Evolutionary conservation across 2,329 filamentous ascomycete species (phyloP).

Genomic region (Ciborinia camelliae): DNA sequence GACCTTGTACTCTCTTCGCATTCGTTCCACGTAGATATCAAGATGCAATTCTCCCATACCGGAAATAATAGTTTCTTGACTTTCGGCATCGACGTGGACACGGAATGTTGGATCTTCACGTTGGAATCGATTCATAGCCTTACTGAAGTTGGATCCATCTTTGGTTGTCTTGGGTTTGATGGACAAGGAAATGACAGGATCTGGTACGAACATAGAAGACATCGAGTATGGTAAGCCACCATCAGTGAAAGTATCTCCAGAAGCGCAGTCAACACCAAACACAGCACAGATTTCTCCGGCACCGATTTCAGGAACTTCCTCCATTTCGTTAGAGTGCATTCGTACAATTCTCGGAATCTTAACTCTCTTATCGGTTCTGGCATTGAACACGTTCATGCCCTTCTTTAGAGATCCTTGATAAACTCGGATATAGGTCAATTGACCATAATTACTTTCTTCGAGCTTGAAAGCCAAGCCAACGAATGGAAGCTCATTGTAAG

Average conservation of each 20-base stretch:
- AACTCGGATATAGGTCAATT: constrained; percentile 96
- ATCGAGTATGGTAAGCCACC: constrained; percentile 89
- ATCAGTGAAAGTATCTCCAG: constrained; percentile 97
- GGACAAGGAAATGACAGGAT: constrained; percentile 95
- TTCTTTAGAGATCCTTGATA: constrained; percentile 92
- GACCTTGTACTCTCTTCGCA: constrained; percentile 93
- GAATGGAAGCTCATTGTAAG: constrained; percentile 90
- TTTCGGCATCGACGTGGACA: constrained; percentile 86
- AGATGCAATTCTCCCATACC: constrained; percentile 98
- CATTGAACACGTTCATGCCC: constrained; percentile 89
- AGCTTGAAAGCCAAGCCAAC: constrained; percentile 97
- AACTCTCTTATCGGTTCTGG: constrained; percentile 90
- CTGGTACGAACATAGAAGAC: constrained; percentile 97
- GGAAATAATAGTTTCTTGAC: constrained; percentile 94
- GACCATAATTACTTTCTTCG: constrained; percentile 97
- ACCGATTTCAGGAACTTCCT: constrained; percentile 87
- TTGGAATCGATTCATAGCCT: constrained; percentile 98
- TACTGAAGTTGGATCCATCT: constrained; percentile 91
- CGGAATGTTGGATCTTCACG: constrained; percentile 97
- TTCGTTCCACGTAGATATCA: constrained; percentile 95
- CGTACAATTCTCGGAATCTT: constrained; percentile 95
- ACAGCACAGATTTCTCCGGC: constrained; percentile 98
- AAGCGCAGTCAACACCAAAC: constrained; percentile 96
- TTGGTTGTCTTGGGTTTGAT: constrained; percentile 94
- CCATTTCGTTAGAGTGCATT: constrained; percentile 99